Percentiles rank a stretch among this genome's conserved stretches.
Evolutionary conservation across 371 early-diverging fungal species (phyloP).

Genomic region (Smittium mucronatum): DNA sequence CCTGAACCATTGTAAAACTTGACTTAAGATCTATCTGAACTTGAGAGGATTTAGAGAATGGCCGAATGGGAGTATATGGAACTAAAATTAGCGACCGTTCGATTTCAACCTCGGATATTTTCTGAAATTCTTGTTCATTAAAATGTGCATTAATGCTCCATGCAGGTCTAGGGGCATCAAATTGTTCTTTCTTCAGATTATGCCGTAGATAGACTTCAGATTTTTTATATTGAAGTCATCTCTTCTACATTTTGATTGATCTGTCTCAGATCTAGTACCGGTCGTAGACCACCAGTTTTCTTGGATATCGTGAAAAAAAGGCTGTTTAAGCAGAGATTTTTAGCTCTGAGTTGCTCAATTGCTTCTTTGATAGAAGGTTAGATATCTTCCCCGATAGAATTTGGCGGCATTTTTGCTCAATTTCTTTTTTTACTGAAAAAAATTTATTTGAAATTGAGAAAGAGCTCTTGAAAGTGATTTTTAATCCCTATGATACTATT

Average conservation of each 20-base stretch:
- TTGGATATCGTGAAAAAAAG: background rate
- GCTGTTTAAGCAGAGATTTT: background rate
- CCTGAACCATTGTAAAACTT: conserved; percentile 25
- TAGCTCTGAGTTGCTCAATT: background rate
- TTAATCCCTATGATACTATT: background rate
- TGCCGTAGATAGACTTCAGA: background rate
- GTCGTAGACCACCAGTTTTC: background rate
- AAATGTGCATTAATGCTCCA: background rate
- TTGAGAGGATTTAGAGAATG: conserved; percentile 3
- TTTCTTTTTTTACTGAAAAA: background rate
- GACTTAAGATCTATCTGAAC: conserved; percentile 33
- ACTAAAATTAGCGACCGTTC: background rate
- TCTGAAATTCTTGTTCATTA: background rate
- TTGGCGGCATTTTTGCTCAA: background rate
- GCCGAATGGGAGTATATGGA: background rate
- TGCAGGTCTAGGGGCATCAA: background rate
- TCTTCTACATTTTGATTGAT: background rate
- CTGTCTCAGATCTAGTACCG: background rate
- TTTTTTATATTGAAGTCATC: background rate
- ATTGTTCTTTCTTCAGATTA: background rate
- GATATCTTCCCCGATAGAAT: background rate
- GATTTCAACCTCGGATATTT: background rate
- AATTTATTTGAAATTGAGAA: background rate
- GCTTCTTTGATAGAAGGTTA: background rate
- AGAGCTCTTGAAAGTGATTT: background rate